Evolutionary conservation across 1,139 yeast genomes (phyloP).

Genomic region (Yamadazyma songkhlaensis): DNA sequence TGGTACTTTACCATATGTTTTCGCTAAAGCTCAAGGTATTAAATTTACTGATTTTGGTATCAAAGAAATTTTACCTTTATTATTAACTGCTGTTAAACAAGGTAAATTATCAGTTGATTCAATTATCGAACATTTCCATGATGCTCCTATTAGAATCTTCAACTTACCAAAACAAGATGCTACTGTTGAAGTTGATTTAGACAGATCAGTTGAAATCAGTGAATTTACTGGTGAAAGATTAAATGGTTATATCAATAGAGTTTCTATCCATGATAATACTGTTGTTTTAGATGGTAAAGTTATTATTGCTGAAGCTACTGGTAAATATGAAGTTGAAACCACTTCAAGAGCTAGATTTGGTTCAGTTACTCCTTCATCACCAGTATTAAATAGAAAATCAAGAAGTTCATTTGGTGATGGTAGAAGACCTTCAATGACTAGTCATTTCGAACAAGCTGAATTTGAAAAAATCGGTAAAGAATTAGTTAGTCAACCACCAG

Average conservation of each 20-base stretch:
- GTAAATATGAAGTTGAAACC: constrained; percentile 48
- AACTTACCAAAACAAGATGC: constrained; percentile 81
- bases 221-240: constrained; percentile 52
- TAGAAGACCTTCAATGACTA: constrained; percentile 42
- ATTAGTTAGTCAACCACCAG: constrained; percentile 71
- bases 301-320: constrained; percentile 55
- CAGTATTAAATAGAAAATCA: constrained; percentile 39
- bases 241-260: constrained; percentile 86
- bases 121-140: constrained; percentile 70
- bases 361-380: constrained; percentile 45
- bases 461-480: constrained; percentile 65
- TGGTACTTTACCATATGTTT: constrained; percentile 73
- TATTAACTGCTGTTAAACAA: constrained; percentile 75
- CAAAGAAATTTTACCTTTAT: constrained; percentile 76
- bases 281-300: constrained; percentile 81
- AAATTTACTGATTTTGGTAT: constrained; percentile 73
- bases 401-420: constrained; percentile 49
- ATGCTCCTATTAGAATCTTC: constrained; percentile 80
- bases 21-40: constrained; percentile 65
- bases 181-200: constrained; percentile 77
- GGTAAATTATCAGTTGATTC: constrained; percentile 73
- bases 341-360: constrained; percentile 38
- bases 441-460: constrained; percentile 32
- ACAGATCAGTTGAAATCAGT: constrained; percentile 57
- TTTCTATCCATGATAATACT: constrained; percentile 72